Base-by-base conservation (phyloP, 1,284 basidiomycete species). In the Trametes hirsuta region DNA sequence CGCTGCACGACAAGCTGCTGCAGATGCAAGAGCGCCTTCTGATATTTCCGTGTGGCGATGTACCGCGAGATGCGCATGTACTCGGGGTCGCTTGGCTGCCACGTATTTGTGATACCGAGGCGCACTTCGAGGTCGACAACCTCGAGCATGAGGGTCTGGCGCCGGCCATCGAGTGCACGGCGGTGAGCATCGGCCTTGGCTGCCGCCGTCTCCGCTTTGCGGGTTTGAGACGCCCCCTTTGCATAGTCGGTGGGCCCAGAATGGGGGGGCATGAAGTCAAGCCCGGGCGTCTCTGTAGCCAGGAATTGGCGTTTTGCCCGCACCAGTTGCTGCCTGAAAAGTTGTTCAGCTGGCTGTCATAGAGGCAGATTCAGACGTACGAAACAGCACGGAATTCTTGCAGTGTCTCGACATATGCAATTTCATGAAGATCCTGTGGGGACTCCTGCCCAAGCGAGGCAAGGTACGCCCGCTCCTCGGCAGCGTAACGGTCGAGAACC, bases 1-100 rank as follows among this genome's bases (percentile, higher is more conserved):
- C 68, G 63, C 45, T 65, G 62, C 1, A 72, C 62, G 1, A 75
- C 68, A 4, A 74, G 67, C 0, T 60, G 55, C 40, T 75, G 71
- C 0, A 74, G 63, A 36, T 67, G 57, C n/a, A 69, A 63, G 0
- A 74, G 58, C 6, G 72, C 71, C 0, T 40, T 44, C 12, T 69
- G 65, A 53, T 68, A 75, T 11, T 58, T 53, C 0, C 67, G 63
- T 4, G 65, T 50, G 0, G 52, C 24, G 4, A 72, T 58, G 35
- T 69, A 67, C 25, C 57, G 44, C 12, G 51, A 24, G 0, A 63
- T 63, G 0, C 44, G 30, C 10, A 44, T 36, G 50, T 70, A 74
- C 22, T 68, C 51, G 0, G 53, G 34, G 9, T 59, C 48, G 0
- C 37, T 37, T 0, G 67, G 61, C 18, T 63, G 57, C 74, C 73